Evolutionary conservation across 2,329 filamentous ascomycete species (phyloP), one percentile per base, ranked within the genome.

Genomic region (Pseudopithomyces maydicus): DNA sequence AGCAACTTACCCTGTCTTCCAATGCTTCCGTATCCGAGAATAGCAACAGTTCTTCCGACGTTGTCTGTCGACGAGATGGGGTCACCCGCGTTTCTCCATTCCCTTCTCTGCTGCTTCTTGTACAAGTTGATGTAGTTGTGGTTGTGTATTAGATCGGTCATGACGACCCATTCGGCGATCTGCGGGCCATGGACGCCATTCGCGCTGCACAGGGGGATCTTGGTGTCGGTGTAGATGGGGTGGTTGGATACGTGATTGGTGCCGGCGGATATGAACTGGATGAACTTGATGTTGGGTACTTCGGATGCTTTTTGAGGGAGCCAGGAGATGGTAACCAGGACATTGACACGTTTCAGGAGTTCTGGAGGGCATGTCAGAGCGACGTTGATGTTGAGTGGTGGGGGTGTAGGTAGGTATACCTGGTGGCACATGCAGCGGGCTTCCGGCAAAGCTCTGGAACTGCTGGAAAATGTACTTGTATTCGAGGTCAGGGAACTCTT

Each of bases 101-200:
- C 61, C 57, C 82, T 83, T 60, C 80, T 69, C 59, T 84, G 84
- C 72, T 89, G 87, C 58, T 80, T 77, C 47, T 87, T 81, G 48
- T 87, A 80, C n/a, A 85, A 70, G 32, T 74, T 48, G 42, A 80
- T 78, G 69, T 85, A 86, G 23, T 80, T 76, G 58, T 86, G 84
- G n/a, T 79, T 81, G 22, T 82, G 77, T n/a, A 82, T 78, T 2
- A 89, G 75, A 52, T 83, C 81, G 64, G 87, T 88, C 80, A 88
- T 79, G 26, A 88, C 73, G 12, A 86, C 83, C 86, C 87, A 90
- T 76, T 89, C 87, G 0, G 86, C 80, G 48, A 89, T 89, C 55
- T 87, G 85, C 0, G 87, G 87, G 1, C 84, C 85, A 65, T 87
- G 85, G 45, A 87, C 82, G 22, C 85, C 81, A 4, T 80, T 82